phyloP scores from a whole-genome alignment of 2,329 filamentous ascomycete species.

The Stagonosporopsis vannaccii region DNA sequence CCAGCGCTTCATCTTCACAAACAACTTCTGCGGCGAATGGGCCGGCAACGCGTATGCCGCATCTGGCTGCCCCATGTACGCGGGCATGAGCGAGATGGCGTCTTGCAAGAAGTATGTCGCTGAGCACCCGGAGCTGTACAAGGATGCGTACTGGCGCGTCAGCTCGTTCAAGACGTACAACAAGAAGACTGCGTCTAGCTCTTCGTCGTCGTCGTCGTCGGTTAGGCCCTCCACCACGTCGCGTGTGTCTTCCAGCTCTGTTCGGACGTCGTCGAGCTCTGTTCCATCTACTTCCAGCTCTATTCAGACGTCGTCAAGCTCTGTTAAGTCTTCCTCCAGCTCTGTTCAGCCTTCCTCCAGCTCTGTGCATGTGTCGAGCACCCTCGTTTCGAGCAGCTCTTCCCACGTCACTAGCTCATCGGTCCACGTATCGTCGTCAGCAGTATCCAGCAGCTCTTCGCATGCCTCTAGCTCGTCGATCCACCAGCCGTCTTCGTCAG shows the following conservation, averaged over 20 bases:
- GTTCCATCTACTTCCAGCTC: neutral
- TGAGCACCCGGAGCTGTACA: constrained; percentile 71
- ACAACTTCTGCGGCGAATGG: constrained; percentile 88
- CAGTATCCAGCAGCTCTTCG: neutral
- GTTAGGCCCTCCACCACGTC: constrained; percentile 14
- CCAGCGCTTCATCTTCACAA: constrained; percentile 80
- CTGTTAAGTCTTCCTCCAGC: neutral
- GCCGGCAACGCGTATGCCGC: constrained; percentile 72
- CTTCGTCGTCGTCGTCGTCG: constrained; percentile 21
- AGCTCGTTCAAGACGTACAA: constrained; percentile 38
- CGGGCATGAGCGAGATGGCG: constrained; percentile 17
- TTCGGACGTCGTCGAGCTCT: neutral
- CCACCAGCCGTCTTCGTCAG: constrained; percentile 1
- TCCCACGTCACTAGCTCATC: neutral
- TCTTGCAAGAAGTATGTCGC: constrained; percentile 75
- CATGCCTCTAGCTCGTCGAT: constrained; percentile 1
- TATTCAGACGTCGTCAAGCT: neutral
- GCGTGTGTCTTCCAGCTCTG: constrained; percentile 14
- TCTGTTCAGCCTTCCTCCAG: constrained; percentile 2
- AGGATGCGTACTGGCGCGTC: constrained; percentile 77
- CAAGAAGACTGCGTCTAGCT: constrained; percentile 19
- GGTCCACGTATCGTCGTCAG: neutral
- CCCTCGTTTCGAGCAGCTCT: constrained; percentile 2
- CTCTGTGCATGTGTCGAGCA: neutral
- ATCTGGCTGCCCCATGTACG: constrained; percentile 60